These are phyloP conservation scores for Boeremia exigua DNA, from an alignment of 2,329 filamentous ascomycete species.

Conservation along the genomic window DNA sequence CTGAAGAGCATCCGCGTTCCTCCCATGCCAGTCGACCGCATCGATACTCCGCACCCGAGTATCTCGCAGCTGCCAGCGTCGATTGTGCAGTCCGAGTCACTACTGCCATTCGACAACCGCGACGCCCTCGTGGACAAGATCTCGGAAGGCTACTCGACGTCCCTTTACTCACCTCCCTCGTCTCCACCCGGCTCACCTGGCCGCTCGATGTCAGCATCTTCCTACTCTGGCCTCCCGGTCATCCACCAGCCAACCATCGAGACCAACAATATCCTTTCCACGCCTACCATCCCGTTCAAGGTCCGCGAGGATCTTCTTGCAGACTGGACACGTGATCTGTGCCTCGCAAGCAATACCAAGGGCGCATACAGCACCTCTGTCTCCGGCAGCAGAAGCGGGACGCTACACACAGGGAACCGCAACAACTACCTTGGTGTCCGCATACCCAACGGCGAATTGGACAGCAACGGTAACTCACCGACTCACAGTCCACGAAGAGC, in stretches of 20 bases:
- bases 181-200: constrained; percentile 75
- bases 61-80: constrained; percentile 31
- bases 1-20: constrained; percentile 76
- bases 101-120: constrained; percentile 78
- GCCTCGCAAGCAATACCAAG: constrained; percentile 70
- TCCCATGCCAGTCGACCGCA: constrained; percentile 66
- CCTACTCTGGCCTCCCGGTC: constrained; percentile 51
- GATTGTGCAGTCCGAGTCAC: constrained; percentile 41
- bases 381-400: constrained; percentile 70
- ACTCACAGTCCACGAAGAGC: constrained; percentile 40
- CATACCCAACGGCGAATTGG: constrained; percentile 48
- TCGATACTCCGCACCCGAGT: constrained; percentile 50
- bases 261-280: constrained; percentile 21
- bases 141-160: constrained; percentile 71
- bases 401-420: constrained; percentile 35
- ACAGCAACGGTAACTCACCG: constrained; percentile 41
- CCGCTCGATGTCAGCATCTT: constrained; percentile 66
- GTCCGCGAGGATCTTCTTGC: constrained; percentile 78
- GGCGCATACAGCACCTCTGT: constrained; percentile 76
- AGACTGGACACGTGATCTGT: constrained; percentile 80
- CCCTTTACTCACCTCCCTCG: constrained; percentile 66
- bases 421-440: constrained; percentile 63
- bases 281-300: constrained; percentile 65
- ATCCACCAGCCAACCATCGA: constrained; percentile 32
- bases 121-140: constrained; percentile 75